Conservation (phyloP, 768 basidiomycete genomes). For the Trametes maxima region DNA sequence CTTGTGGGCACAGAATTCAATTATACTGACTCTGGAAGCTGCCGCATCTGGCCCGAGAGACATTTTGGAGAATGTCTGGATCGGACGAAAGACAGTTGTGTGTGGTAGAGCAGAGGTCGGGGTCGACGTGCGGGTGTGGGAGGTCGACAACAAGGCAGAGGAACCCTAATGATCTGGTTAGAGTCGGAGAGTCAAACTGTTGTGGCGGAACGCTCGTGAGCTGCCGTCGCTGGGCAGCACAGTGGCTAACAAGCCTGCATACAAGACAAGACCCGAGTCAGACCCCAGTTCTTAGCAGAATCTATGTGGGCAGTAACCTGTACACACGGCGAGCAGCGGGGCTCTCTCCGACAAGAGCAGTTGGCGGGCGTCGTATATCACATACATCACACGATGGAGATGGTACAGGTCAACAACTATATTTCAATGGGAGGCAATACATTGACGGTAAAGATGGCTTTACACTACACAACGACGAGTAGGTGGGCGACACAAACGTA, state of each 20-base stretch:
- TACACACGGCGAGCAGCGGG: no score
- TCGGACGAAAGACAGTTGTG: not conserved
- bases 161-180: conserved; percentile 24
- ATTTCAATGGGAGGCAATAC: not conserved
- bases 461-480: no score
- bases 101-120: conserved; percentile 4
- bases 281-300: no score
- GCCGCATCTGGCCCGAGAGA: conserved; percentile 49
- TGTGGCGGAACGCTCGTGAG: conserved; percentile 31
- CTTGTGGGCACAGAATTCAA: conserved; percentile 13
- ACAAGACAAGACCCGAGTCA: not conserved
- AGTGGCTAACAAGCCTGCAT: not conserved
- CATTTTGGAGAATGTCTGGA: conserved; percentile 35
- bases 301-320: not conserved
- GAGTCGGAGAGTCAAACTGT: conserved; percentile 37
- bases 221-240: conserved; percentile 12
- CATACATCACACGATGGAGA: not conserved
- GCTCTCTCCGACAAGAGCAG: not conserved
- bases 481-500: no score
- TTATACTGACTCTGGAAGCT: conserved; percentile 52
- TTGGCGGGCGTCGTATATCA: not conserved
- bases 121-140: conserved; percentile 18
- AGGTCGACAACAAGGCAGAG: conserved; percentile 23
- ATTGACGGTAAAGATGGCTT: not conserved
- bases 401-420: not conserved